A percentile compares a stretch with the other conserved stretches of the same genome.
phyloP scores from a whole-genome alignment of 805 yeast genomes.

The Isabelozyma gotoi region DNA sequence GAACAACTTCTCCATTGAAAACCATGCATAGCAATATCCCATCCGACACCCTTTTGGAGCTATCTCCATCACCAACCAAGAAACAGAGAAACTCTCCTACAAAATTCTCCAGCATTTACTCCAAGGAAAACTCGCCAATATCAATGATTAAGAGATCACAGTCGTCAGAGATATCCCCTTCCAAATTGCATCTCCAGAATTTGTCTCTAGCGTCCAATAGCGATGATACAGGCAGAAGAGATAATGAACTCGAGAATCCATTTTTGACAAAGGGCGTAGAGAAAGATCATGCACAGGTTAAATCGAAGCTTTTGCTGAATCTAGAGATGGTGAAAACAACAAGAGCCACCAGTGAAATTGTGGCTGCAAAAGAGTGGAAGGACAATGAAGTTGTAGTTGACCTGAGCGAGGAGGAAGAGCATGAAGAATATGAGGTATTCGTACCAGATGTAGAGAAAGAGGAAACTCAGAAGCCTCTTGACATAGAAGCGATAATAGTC shows the following conservation, averaged over 20 bases:
- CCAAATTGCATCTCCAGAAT: background rate
- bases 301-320: background rate
- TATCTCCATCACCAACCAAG: slow-evolving; percentile 31
- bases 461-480: no score
- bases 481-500: no score
- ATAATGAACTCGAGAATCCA: background rate
- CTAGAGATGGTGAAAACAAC: background rate
- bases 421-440: no score
- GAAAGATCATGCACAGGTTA: background rate
- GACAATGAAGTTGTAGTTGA: no score
- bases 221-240: background rate
- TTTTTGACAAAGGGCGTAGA: background rate
- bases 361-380: no score
- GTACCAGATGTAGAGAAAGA: no score
- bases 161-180: background rate
- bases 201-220: background rate
- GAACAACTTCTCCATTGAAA: background rate
- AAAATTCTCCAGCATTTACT: background rate
- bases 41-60: slow-evolving; percentile 22
- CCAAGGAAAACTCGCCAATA: background rate
- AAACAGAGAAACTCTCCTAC: slow-evolving; percentile 11
- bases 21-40: slow-evolving; percentile 2
- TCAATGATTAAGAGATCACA: background rate
- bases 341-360: background rate
- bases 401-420: no score